Evolutionary conservation across 169 alveolate genomes (phyloP), one percentile per base, ranked within the genome.

Genomic region (Cryptosporidium canis): DNA sequence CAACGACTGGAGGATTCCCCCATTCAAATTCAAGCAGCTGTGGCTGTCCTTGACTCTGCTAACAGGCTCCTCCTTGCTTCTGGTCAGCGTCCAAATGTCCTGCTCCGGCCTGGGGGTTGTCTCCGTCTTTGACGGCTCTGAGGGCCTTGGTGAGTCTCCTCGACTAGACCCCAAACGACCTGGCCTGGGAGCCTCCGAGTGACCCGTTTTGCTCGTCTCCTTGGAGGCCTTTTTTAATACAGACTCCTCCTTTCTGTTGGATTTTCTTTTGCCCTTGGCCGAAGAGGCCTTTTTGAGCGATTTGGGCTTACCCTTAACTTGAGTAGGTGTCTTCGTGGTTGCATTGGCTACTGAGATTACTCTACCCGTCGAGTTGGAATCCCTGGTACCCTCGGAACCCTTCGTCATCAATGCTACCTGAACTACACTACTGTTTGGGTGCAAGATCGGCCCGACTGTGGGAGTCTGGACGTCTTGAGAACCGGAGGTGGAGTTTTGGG

Each of bases 251-350:
- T 18, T 61, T 16, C 24, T 61, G 11, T 8, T 61, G 8, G 6
- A 27, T 14, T 51, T 51, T 35, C 18, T 61, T 12, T 35, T 35
- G 45, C 18, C 33, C 27, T 9, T 61, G 31, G n/a, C 68, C 27
- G 68, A 61, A 0, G 14, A 3, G n/a, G 68, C 68, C 27, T 61
- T 61, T 24, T 61, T 61, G 6, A 61, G 68, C n/a, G 68, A 61
- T 4, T 61, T 61, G 24, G 14, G 68, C 14, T 35, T 61, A 4
- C 1, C n/a, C 5, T 16, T 29, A 61, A 11, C 37, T 21, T 3
- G 63, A 0, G 0, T n/a, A 3, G 12, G 16, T 48, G 58, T 12
- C 7, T 48, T 16, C 24, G 14, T n/a, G n/a, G 63, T 51, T 0
- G 11, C 8, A 18, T 51, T 51, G 35, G n/a, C 18, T 51, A 3